These are phyloP conservation scores for Cyclotella sp. DNA, from an alignment of 108 stramenopile species.

Conservation along the genomic window DNA sequence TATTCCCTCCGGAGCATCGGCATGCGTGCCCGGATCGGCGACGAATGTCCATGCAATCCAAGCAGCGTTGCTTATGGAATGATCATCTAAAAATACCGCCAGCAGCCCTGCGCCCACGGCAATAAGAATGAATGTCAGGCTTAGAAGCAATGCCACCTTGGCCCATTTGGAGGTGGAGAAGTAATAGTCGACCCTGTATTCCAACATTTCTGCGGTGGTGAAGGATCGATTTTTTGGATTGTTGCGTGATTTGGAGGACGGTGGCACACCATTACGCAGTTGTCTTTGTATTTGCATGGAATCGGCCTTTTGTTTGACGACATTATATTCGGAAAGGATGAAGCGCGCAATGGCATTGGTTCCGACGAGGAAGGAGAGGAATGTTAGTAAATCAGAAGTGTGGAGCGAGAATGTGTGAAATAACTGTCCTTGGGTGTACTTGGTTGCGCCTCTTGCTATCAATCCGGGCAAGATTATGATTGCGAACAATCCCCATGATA, in stretches of 20 bases:
- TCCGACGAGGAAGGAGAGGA: constrained; percentile 25
- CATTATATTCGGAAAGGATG: constrained; percentile 30
- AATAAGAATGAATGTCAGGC: constrained; percentile 40
- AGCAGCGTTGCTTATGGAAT: constrained; percentile 19
- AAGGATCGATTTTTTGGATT: not conserved
- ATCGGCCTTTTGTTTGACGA: constrained; percentile 28
- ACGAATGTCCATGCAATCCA: constrained; percentile 62
- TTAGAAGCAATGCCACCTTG: constrained; percentile 37
- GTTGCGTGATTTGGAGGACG: not conserved
- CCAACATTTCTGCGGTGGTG: constrained; percentile 27
- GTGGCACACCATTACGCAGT: not conserved
- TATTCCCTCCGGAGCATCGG: constrained; percentile 31
- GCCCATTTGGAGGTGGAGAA: constrained; percentile 39
- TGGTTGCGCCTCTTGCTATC: not conserved
- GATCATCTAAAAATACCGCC: constrained; percentile 12
- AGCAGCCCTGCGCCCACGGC: constrained; percentile 29
- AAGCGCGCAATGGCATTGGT: constrained; percentile 29
- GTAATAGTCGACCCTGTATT: constrained; percentile 42
- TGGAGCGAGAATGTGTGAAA: not conserved
- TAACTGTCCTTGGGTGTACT: not conserved
- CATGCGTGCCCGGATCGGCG: constrained; percentile 54
- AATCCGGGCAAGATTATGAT: not conserved
- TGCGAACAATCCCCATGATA: not conserved
- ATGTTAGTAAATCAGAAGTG: constrained; percentile 9
- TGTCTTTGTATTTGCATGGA: constrained; percentile 10